Base-by-base conservation (phyloP, 371 early-diverging fungal genomes). In the Sporodiniella umbellata region DNA sequence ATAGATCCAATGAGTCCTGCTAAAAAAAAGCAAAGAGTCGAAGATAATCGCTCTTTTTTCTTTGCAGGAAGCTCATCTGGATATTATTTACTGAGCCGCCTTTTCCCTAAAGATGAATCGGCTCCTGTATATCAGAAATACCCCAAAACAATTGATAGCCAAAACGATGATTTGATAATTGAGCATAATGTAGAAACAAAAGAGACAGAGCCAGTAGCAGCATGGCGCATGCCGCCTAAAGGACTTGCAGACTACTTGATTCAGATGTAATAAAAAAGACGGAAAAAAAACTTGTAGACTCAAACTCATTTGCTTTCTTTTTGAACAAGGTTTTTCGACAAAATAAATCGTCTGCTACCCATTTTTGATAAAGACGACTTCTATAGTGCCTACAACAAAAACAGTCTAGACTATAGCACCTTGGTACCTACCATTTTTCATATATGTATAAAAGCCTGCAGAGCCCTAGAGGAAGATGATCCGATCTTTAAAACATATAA, bases 41-140 rank as follows among this genome's bases (percentile, higher is more conserved):
- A 48, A 11, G 26, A 39, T 22, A 45, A 24, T 19, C 24, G 21
- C 0, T 39, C 62, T 53, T 8, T 42, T 53, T 35, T 53, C 51
- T 5, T 73, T 28, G 46, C 67, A 26, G 73, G 73, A 14, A 67
- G 70, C 21, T 73, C 73, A 0, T 73, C 73, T 2, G 73, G 73
- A 2, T 52, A 67, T 11, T 67, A 73, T 54, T 26, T 73, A 18
- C 37, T 73, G 37, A 56, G 50, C 22, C 48, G 59, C 30, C 19
- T 68, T 18, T 61, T 68, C 37, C 53, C 62, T 2, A 38, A 54
- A 28, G 47, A 57, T 12, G 30, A 25, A 8, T 8, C 40, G 11
- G 19, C 23, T 28, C 12, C 30, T 3, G 11, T 21, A 14, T 11
- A 0, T 21, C 28, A 19, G 10, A 39, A 24, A 21, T 39, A 56